These are phyloP conservation scores for Argentina anserina DNA, from an alignment of 306 rosid genomes.

Conservation along the genomic window DNA sequence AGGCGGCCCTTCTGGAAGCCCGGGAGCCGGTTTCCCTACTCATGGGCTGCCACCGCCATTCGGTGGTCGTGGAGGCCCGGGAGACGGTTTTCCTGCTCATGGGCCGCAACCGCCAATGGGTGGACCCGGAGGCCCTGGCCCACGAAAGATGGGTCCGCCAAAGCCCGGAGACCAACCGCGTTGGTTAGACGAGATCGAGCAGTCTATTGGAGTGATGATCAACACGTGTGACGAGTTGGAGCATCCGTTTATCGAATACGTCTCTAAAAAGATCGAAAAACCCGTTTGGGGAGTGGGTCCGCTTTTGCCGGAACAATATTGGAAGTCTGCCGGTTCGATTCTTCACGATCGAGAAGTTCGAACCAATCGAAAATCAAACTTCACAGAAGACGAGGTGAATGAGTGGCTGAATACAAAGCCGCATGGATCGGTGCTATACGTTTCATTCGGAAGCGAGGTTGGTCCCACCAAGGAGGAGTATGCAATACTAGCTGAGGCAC, in stretches of 20 bases:
- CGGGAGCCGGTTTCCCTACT: conserved; percentile 5
- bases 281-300: conserved; percentile 77
- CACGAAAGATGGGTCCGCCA: conserved; percentile 31
- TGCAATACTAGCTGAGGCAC: conserved; percentile 29
- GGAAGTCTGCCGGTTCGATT: conserved; percentile 41
- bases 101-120: not conserved
- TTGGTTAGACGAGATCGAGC: conserved; percentile 31
- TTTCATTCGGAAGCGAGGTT: conserved; percentile 52
- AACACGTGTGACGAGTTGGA: conserved; percentile 77
- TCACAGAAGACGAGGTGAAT: conserved; percentile 46
- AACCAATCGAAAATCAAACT: conserved; percentile 29
- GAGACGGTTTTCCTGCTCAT: conserved; percentile 1
- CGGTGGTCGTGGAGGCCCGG: too few relatives aligned
- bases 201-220: conserved; percentile 36
- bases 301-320: conserved; percentile 55
- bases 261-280: conserved; percentile 21
- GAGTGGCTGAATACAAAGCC: conserved; percentile 56
- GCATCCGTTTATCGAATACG: conserved; percentile 42
- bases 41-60: conserved; percentile 4
- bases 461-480: conserved; percentile 47
- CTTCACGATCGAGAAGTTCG: conserved; percentile 40
- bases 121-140: conserved; percentile 1
- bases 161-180: conserved; percentile 30
- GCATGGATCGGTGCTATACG: conserved; percentile 45
- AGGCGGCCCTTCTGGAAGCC: not conserved